These are phyloP conservation scores for Collariella sp. DNA, from an alignment of 495 filamentous ascomycete genomes.

Conservation along the genomic window DNA sequence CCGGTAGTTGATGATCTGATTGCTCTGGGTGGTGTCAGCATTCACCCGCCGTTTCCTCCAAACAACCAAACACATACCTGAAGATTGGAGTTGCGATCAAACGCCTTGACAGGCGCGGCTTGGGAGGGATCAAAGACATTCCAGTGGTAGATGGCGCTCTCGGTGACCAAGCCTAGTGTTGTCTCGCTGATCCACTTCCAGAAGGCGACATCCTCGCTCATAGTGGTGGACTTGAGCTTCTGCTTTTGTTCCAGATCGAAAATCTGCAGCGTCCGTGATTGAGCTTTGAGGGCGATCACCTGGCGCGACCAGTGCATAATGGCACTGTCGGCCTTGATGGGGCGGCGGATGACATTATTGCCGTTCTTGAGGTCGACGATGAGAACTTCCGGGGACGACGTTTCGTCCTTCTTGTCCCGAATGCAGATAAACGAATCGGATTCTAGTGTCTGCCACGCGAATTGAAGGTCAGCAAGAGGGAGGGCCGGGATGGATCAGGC, in stretches of 20 bases:
- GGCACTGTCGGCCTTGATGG: conserved; percentile 98
- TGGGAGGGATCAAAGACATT: conserved; percentile 79
- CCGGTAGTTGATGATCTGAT: conserved; percentile 99
- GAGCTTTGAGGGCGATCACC: conserved; percentile 93
- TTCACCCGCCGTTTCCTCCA: neutral
- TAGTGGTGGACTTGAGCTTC: conserved; percentile 89
- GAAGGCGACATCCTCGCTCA: conserved; percentile 95
- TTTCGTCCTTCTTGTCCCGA: conserved; percentile 77
- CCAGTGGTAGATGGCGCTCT: conserved; percentile 90
- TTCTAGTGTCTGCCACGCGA: conserved; percentile 70
- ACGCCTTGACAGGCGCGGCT: conserved; percentile 73
- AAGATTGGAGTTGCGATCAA: conserved; percentile 86
- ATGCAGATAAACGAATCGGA: conserved; percentile 94
- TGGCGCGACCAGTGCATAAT: conserved; percentile 98
- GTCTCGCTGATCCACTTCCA: conserved; percentile 98
- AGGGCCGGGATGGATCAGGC: neutral
- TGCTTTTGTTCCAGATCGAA: conserved; percentile 85
- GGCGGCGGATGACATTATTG: conserved; percentile 84
- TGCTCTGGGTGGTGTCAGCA: conserved; percentile 46
- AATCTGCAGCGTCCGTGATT: conserved; percentile 87
- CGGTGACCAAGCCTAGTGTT: conserved; percentile 80
- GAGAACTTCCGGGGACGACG: conserved; percentile 81
- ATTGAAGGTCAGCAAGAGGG: conserved; percentile 16
- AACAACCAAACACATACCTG: conserved; percentile 47
- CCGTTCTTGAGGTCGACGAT: conserved; percentile 93